A percentile compares a stretch with the other conserved stretches of the same genome.
These are phyloP conservation scores for Hypomontagnella submonticulosa DNA, from an alignment of 495 filamentous ascomycete species.

Conservation along the genomic window DNA sequence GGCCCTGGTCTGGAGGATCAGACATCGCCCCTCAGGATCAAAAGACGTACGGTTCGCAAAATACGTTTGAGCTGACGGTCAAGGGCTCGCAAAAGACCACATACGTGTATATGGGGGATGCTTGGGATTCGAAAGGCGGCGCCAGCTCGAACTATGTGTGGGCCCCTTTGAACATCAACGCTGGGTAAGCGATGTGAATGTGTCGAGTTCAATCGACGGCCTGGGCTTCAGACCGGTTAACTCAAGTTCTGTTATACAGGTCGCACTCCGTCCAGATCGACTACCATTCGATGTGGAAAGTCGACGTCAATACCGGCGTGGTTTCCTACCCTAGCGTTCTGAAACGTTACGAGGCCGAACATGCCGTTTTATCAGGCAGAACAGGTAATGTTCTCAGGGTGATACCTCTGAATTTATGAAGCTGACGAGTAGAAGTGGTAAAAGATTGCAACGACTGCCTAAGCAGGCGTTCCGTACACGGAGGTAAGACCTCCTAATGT, in stretches of 20 bases:
- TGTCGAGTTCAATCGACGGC: not conserved
- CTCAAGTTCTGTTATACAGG: conserved; percentile 10
- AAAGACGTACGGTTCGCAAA: conserved; percentile 60
- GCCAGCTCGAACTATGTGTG: conserved; percentile 55
- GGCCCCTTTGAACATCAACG: conserved; percentile 53
- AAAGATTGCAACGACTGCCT: conserved; percentile 45
- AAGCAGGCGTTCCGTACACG: conserved; percentile 47
- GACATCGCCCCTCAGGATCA: conserved; percentile 55
- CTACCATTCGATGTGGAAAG: conserved; percentile 59
- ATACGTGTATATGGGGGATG: conserved; percentile 59
- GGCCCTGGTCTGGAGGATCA: conserved; percentile 53
- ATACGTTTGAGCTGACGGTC: conserved; percentile 58
- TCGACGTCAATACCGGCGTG: conserved; percentile 55
- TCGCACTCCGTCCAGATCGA: conserved; percentile 51
- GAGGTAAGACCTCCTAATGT: conserved; percentile 29
- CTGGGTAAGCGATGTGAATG: conserved; percentile 36
- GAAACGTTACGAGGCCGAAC: conserved; percentile 51
- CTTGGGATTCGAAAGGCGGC: conserved; percentile 56
- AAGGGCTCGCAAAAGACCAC: conserved; percentile 53
- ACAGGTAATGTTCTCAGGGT: conserved; percentile 38
- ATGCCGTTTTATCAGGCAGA: conserved; percentile 46
- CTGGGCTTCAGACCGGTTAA: not conserved
- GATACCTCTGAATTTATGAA: not conserved
- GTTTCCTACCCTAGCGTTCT: conserved; percentile 48
- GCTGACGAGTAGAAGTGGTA: conserved; percentile 34